Conservation (phyloP, 805 yeast genomes). For the Pichia paraexigua region DNA sequence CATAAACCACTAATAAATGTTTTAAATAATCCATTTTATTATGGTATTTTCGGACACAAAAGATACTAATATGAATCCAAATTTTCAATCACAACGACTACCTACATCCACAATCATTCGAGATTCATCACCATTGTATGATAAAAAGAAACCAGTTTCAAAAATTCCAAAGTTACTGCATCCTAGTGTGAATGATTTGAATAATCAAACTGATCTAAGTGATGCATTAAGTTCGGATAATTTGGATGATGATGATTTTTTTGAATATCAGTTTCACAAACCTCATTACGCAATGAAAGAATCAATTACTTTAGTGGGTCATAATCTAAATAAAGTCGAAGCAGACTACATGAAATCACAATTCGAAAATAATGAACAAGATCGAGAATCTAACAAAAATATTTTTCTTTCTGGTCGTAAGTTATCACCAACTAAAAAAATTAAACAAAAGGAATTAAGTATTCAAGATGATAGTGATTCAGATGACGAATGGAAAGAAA, state of each 20-base stretch:
- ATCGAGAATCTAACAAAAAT: background rate
- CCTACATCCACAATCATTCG: background rate
- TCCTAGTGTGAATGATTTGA: background rate
- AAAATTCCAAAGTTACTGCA: background rate
- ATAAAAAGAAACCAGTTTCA: background rate
- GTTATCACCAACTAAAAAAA: background rate
- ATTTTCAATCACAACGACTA: background rate
- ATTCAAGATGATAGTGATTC: constrained; percentile 22
- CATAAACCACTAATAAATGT: too few species aligned
- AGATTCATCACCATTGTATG: constrained; percentile 3
- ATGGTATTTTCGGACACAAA: background rate
- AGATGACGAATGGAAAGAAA: constrained; percentile 71
- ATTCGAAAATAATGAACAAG: background rate
- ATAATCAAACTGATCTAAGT: background rate
- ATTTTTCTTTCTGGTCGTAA: background rate
- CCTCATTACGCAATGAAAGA: constrained; percentile 13
- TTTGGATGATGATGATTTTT: constrained; percentile 15
- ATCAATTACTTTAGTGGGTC: constrained; percentile 16
- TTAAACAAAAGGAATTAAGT: constrained; percentile 5
- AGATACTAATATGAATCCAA: background rate
- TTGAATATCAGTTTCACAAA: constrained; percentile 20
- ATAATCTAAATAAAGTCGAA: constrained; percentile 11
- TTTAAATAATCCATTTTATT: too few species aligned
- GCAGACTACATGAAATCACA: background rate
- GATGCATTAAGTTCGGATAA: background rate